phyloP scores from a whole-genome alignment of 148 eudicot genomes.

The Linanthus parryae region DNA sequence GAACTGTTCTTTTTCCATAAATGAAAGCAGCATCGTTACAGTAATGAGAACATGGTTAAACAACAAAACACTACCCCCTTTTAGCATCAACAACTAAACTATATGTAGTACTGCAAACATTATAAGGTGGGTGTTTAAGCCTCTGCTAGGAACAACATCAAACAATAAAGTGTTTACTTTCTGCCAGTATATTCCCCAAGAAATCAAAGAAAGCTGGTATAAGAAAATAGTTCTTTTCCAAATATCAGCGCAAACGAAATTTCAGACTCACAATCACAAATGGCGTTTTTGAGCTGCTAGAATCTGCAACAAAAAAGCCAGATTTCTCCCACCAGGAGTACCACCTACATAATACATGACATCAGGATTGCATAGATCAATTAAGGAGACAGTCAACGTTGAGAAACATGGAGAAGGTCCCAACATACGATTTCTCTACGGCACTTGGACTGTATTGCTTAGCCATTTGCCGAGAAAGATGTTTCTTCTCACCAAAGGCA shows the following conservation, averaged over 20 bases:
- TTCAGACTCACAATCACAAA: constrained; percentile 20
- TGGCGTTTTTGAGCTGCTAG: constrained; percentile 47
- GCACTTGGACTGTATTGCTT: constrained; percentile 70
- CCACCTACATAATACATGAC: constrained; percentile 50
- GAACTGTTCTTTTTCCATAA: no score
- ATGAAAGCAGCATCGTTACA: no score
- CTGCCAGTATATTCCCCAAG: no score
- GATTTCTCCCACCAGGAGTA: constrained; percentile 96
- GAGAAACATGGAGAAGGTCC: neutral
- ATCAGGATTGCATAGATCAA: neutral
- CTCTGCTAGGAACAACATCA: no score
- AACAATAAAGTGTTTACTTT: no score
- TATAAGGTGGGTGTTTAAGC: no score
- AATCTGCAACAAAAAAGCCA: constrained; percentile 66
- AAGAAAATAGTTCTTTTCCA: no score
- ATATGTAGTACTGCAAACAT: no score
- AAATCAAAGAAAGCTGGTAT: no score
- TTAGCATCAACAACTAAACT: no score
- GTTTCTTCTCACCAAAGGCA: constrained; percentile 72
- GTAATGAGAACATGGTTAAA: no score
- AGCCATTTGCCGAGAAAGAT: constrained; percentile 68
- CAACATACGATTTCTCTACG: constrained; percentile 82
- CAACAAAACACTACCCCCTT: no score
- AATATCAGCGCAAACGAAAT: neutral
- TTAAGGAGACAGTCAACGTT: neutral